Percentiles rank a stretch among this genome's conserved stretches.
These are phyloP conservation scores for Phaeophleospora eucalypticola DNA, from an alignment of 2,329 filamentous ascomycete genomes.

Conservation along the genomic window DNA sequence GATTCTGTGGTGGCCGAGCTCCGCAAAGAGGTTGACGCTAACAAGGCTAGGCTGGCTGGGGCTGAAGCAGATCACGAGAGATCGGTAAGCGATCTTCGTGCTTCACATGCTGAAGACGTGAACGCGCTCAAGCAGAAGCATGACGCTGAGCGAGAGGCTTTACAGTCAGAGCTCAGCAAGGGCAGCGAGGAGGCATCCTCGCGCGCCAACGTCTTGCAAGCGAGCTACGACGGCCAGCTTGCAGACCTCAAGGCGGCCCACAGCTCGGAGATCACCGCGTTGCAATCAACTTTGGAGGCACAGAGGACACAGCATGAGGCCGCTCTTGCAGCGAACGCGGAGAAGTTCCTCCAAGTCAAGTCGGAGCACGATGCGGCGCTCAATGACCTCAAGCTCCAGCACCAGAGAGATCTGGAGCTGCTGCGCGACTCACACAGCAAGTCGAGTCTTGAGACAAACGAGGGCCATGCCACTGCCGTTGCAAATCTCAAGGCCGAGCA, in stretches of 20 bases:
- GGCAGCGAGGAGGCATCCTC: neutral
- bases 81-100: neutral
- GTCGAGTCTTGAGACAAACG: neutral
- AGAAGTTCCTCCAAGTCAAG: neutral
- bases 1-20: neutral
- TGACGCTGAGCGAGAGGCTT: neutral
- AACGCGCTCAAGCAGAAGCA: slow-evolving; percentile 2
- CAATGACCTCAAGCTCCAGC: slow-evolving; percentile 5
- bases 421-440: neutral
- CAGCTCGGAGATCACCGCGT: neutral
- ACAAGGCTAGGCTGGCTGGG: neutral
- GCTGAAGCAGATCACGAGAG: neutral
- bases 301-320: slow-evolving; percentile 1
- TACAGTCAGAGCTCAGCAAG: neutral
- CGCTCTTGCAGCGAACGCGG: neutral
- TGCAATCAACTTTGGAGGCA: neutral
- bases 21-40: neutral
- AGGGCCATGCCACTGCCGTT: neutral
- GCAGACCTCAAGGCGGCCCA: neutral
- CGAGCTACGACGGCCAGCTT: neutral
- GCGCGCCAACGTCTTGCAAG: neutral
- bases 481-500: slow-evolving; percentile 4
- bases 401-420: slow-evolving; percentile 1
- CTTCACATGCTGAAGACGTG: neutral
- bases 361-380: slow-evolving; percentile 2